Percentiles rank a stretch among this genome's conserved stretches.
These are phyloP conservation scores for Hyaloscypha hepaticicola DNA, from an alignment of 495 filamentous ascomycete genomes.

Conservation along the genomic window DNA sequence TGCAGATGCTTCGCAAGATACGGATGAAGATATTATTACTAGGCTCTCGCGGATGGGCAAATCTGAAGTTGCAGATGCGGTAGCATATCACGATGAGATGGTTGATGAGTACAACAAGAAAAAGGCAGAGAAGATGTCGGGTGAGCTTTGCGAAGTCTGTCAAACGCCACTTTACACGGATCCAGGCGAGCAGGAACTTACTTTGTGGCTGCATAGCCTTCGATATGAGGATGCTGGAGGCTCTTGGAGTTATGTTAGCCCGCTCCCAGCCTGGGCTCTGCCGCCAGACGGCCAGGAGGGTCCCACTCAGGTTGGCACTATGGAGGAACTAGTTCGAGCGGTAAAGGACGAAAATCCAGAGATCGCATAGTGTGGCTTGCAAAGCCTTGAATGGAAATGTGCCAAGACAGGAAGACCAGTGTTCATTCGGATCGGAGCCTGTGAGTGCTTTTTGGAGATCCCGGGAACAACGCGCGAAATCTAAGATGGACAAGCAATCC, in stretches of 20 bases:
- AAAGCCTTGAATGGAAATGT: background rate
- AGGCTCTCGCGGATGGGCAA: conserved; percentile 90
- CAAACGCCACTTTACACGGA: conserved; percentile 89
- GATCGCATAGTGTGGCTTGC: conserved; percentile 21
- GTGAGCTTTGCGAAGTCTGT: conserved; percentile 75
- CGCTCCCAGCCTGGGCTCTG: conserved; percentile 81
- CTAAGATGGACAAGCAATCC: background rate
- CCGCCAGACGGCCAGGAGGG: conserved; percentile 66
- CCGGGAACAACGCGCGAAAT: background rate
- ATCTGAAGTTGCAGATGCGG: conserved; percentile 81
- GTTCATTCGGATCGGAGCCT: background rate
- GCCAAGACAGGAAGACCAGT: background rate
- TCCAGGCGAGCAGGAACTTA: conserved; percentile 83
- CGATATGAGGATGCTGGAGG: conserved; percentile 81
- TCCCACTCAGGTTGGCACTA: conserved; percentile 53
- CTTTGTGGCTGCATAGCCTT: conserved; percentile 88
- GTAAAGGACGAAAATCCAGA: conserved; percentile 32
- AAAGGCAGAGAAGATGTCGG: conserved; percentile 90
- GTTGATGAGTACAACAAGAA: conserved; percentile 79
- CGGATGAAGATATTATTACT: conserved; percentile 86
- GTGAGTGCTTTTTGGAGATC: background rate
- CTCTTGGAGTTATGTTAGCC: conserved; percentile 82
- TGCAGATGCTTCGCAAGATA: conserved; percentile 58
- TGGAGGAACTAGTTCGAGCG: conserved; percentile 50
- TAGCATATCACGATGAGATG: conserved; percentile 93